Evolutionary conservation across 768 basidiomycete genomes (phyloP), one percentile per base, ranked within the genome.

Genomic region (Termitomyces sp.): DNA sequence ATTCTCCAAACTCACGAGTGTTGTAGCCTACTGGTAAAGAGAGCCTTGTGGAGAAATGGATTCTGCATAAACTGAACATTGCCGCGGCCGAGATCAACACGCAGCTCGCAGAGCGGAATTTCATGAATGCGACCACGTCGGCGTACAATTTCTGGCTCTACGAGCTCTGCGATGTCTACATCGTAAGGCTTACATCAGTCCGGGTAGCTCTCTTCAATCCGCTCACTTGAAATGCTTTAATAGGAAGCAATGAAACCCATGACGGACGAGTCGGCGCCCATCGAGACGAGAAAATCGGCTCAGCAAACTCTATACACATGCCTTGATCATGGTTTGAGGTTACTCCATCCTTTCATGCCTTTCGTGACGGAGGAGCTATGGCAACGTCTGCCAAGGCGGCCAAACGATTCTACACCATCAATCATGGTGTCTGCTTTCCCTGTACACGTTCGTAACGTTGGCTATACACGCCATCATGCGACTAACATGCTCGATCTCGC

Each of bases 161-260:
- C 70, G 96, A 99, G 72, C 78, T 98, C n/a, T 99, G 97, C 68
- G 97, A 99, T 69, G 94, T 99, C 26, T 99, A 95, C 75, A 98
- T 99, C 62, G 93, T 94, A 58, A 60, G 90, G 69, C 12, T 16
- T 24, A 60, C 31, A 36, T 26, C 18, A 15, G 15, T 5, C 18
- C 28, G 4, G 47, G 33, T 31, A 15, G 36, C 28, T 13, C 24
- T 15, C 24, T 56, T 49, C 51, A 2, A 13, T 4, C 51, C 34
- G 1, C 31, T 24, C 42, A 26, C 58, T 51, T 33, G 49, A 7
- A 44, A 33, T 51, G 55, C 16, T 26, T 58, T 46, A 64, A 50
- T 70, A 96, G 93, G 96, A 99, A 82, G 97, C 93, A 3, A 97
- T 96, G 87, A 99, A 99, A 72, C 93, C 94, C 9, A 92, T 98